A percentile compares a stretch with the other conserved stretches of the same genome.
Conservation (phyloP, 495 filamentous ascomycete genomes). For the Daldinia decipiens region DNA sequence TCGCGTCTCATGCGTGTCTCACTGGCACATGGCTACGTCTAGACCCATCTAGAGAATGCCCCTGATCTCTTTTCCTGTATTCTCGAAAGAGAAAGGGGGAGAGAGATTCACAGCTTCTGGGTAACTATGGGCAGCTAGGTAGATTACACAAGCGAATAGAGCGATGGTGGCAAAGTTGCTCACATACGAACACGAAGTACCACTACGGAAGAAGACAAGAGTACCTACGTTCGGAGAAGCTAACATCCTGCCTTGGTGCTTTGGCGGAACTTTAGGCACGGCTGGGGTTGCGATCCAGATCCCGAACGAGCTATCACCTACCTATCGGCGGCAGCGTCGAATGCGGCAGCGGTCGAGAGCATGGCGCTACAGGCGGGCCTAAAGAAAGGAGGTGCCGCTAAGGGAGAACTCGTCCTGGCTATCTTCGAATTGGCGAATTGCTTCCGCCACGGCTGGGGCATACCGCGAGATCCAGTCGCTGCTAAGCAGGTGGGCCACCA, state of each 20-base stretch:
- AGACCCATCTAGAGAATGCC: constrained; percentile 17
- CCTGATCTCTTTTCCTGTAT: constrained; percentile 5
- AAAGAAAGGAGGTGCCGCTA: constrained; percentile 93
- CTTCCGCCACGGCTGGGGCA: constrained; percentile 96
- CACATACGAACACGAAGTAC: constrained; percentile 30
- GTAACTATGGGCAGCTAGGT: constrained; percentile 10
- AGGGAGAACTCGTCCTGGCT: constrained; percentile 96
- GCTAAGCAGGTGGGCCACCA: constrained; percentile 67
- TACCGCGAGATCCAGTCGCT: constrained; percentile 85
- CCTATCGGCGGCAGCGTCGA: constrained; percentile 88
- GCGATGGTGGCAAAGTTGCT: constrained; percentile 38
- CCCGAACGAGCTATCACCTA: constrained; percentile 80
- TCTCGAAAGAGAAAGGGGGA: constrained; percentile 6
- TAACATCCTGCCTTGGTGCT: constrained; percentile 27
- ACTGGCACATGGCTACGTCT: constrained; percentile 23
- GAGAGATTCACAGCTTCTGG: constrained; percentile 2
- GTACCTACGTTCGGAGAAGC: constrained; percentile 23
- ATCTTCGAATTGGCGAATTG: constrained; percentile 97
- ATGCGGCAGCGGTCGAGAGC: constrained; percentile 85
- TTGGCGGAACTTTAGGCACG: constrained; percentile 69
- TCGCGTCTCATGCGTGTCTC: constrained; percentile 27
- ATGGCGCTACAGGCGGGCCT: constrained; percentile 83
- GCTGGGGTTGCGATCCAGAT: constrained; percentile 86
- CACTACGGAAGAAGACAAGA: constrained; percentile 12
- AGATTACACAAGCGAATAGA: constrained; percentile 27